Conservation (phyloP, 139 green algal genomes). For the Tetratostichococcus sp. region DNA sequence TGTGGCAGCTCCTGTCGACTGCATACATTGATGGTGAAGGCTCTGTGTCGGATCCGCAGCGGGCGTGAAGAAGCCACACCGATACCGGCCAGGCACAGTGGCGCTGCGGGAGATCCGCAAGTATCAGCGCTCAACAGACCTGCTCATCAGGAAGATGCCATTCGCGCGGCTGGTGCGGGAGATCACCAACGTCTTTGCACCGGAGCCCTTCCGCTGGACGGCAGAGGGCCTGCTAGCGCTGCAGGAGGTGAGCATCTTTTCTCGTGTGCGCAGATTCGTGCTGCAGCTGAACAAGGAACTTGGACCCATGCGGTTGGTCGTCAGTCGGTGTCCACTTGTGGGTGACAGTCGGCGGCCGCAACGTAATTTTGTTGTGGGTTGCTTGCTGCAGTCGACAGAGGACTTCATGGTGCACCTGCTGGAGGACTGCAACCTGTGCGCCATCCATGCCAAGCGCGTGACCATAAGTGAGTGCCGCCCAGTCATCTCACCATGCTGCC, state of each 20-base stretch:
- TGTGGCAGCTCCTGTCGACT: too few relatives aligned
- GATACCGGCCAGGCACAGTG: constrained; percentile 56
- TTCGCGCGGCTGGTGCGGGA: constrained; percentile 81
- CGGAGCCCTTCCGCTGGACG: constrained; percentile 93
- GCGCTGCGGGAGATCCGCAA: constrained; percentile 60
- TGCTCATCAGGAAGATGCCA: constrained; percentile 78
- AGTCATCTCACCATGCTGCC: too few relatives aligned
- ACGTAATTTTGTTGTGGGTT: too few relatives aligned
- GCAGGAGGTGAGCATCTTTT: constrained; percentile 63
- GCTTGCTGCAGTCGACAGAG: constrained; percentile 80
- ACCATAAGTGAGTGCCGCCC: constrained; percentile 78
- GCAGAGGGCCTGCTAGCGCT: constrained; percentile 86
- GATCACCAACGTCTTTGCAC: constrained; percentile 87
- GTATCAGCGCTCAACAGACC: constrained; percentile 67
- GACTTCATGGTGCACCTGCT: constrained; percentile 94
- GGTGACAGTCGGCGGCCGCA: too few relatives aligned
- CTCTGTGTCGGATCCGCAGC: too few relatives aligned
- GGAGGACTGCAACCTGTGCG: constrained; percentile 92
- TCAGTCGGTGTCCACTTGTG: too few relatives aligned
- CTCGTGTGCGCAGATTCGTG: too few relatives aligned
- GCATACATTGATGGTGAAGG: too few relatives aligned
- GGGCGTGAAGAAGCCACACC: constrained; percentile 4
- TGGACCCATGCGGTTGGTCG: too few relatives aligned
- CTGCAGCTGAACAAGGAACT: too few relatives aligned
- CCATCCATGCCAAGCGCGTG: constrained; percentile 91